Evolutionary conservation across 306 rosid species (phyloP), one percentile per base, ranked within the genome.

Genomic region (Erythrophleum fordii): DNA sequence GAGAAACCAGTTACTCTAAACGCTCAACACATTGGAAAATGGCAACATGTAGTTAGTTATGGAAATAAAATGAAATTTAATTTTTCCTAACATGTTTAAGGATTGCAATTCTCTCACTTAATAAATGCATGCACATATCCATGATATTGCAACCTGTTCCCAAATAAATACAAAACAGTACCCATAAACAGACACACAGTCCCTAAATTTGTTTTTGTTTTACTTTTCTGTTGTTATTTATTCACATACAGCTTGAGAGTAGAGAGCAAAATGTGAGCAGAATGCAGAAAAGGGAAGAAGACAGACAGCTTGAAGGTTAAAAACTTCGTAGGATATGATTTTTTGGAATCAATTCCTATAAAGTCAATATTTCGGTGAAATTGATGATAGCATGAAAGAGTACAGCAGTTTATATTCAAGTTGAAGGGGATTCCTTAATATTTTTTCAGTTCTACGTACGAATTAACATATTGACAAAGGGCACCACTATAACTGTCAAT

Each of bases 1-100:
- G 73, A 46, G 23, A 72, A 70, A 61, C 11, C n/a, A 53, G 26
- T 41, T 14, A 73, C 18, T 41, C 70, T 28, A 55, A 67, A 81
- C 58, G 53, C 34, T 66, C 16, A 37, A 42, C 49, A 55, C 49
- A 28, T n/a, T 5, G 75, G 31, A 74, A 55, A 66, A 67, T 56
- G 31, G 31, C 26, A 37, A 41, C 7, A 29, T 29, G 41, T 42
- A 10, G 34, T 11, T 67, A 75, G 2, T 64, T 18, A 67, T 2
- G 18, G 11, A 6, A 34, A 56, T 18, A 78, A 13, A 66, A 51
- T 39, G 14, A 13, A 45, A 66, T 64, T 51, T 42, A 29, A 51
- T 4, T 56, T 22, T 53, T 66, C 51, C 34, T 72, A 61, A 55
- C 3, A 22, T 34, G 7, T 23, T 60, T 39, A 18, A 14, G 42